Evolutionary conservation across 2,329 filamentous ascomycete genomes (phyloP), one percentile per base, ranked within the genome.

Genomic region (Epichloe coenophiala): DNA sequence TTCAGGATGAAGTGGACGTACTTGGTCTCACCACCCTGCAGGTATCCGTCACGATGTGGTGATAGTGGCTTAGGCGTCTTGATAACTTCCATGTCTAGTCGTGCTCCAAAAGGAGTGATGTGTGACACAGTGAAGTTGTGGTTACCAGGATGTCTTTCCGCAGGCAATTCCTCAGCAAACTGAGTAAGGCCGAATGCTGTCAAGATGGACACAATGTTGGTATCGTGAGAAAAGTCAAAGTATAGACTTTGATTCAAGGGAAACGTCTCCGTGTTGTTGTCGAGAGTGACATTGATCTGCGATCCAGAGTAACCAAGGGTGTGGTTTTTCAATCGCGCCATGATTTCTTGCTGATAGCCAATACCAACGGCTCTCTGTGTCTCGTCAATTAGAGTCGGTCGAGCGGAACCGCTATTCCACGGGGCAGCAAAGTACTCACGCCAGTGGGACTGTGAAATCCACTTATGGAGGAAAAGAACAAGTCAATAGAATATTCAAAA

Each of bases 151-250:
- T 84, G 75, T 31, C 68, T 64, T 11, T 72, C 70, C 2, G 75
- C 68, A 0, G 80, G 78, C 3, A 88, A 70, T 12, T 76, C 67
- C 19, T 76, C 70, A 1, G 73, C 69, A 60, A 90, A 88, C 60
- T 89, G 85, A 3, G 68, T 78, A 45, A 89, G 71, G 1, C 84
- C 84, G 53, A 90, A 85, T 0, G 86, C 85, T 0, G 83, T 80
- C 4, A 89, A 68, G 55, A 88, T 77, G 27, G 76, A 76, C 57
- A 83, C 71, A 53, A 87, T 86, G 61, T 85, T 86, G 35, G 82
- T 84, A 65, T 90, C 86, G 63, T 90, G 86, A 15, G 78, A 82
- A 63, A 89, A 89, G 68, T 89, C 86, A 47, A 89, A 77, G 63
- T 88, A 88, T 15, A 90, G 71, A 21, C 71, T 76, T 61, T 90